Conservation (phyloP, 139 green algal species). For the Bryopsis sp. region DNA sequence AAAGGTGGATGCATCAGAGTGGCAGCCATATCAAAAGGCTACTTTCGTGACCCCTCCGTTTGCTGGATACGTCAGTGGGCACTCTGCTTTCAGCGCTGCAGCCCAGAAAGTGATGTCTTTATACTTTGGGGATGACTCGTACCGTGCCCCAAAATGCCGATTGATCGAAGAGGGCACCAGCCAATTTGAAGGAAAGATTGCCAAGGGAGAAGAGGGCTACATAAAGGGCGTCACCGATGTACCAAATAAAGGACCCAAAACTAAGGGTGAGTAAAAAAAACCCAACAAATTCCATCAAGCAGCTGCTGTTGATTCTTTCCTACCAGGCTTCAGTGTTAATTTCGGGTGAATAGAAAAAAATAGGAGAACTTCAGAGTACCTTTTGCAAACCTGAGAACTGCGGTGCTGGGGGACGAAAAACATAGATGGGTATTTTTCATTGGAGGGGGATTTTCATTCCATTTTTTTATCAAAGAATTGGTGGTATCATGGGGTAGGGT, state of each 20-base stretch:
- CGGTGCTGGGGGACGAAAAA: too few species aligned
- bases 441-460: too few species aligned
- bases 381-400: too few species aligned
- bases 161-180: background rate
- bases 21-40: constrained; percentile 8
- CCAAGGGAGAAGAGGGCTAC: background rate
- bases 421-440: too few species aligned
- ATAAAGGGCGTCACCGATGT: constrained; percentile 3
- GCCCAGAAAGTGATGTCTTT: background rate
- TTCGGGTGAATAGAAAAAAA: too few species aligned
- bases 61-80: constrained; percentile 11
- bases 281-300: too few species aligned
- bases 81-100: constrained; percentile 6
- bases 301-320: too few species aligned
- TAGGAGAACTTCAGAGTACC: too few species aligned
- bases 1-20: background rate
- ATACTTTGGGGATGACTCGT: background rate
- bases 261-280: too few species aligned
- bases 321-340: too few species aligned
- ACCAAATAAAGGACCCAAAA: constrained; percentile 2
- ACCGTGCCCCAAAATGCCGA: background rate
- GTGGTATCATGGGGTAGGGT: too few species aligned
- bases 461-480: too few species aligned
- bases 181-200: background rate
- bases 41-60: constrained; percentile 7